Evolutionary conservation across 352 stramenopile genomes (phyloP).

Genomic region (Thraustochytrium sp.): DNA sequence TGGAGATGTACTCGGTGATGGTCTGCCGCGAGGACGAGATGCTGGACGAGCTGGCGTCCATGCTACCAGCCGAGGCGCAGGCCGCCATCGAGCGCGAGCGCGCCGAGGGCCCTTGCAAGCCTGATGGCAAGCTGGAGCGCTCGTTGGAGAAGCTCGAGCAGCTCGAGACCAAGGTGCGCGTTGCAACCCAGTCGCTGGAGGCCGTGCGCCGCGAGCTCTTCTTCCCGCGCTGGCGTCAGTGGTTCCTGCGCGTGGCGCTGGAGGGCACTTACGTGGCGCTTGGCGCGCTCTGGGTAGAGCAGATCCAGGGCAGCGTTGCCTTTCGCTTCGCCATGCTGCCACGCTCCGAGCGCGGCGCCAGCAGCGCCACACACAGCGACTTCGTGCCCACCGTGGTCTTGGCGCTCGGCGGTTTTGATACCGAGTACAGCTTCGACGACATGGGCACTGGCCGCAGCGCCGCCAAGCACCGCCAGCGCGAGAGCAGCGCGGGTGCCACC

Average conservation of each 20-base stretch:
- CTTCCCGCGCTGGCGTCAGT: constrained; percentile 25
- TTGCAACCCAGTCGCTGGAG: constrained; percentile 32
- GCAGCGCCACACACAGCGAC: not conserved
- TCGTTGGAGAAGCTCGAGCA: not conserved
- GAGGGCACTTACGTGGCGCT: constrained; percentile 32
- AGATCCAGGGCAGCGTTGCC: constrained; percentile 17
- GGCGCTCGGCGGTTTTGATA: constrained; percentile 20
- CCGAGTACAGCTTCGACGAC: constrained; percentile 24
- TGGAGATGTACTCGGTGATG: constrained; percentile 3
- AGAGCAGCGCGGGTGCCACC: not conserved
- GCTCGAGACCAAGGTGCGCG: not conserved
- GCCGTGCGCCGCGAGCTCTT: constrained; percentile 34
- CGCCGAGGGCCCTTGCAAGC: not conserved
- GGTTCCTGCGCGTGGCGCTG: constrained; percentile 1
- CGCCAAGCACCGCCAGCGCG: not conserved
- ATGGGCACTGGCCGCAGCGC: not conserved
- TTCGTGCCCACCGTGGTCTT: not conserved
- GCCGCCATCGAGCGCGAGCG: not conserved
- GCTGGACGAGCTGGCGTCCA: not conserved
- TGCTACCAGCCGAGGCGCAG: not conserved
- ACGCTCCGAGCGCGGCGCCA: not conserved
- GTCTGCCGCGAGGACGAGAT: constrained; percentile 32
- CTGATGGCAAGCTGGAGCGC: constrained; percentile 6
- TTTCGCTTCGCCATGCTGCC: constrained; percentile 23
- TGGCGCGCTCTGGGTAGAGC: constrained; percentile 9